Percentiles rank a stretch among this genome's conserved stretches.
These are phyloP conservation scores for Periconia sp. DNA, from an alignment of 2,329 filamentous ascomycete genomes.

Conservation along the genomic window DNA sequence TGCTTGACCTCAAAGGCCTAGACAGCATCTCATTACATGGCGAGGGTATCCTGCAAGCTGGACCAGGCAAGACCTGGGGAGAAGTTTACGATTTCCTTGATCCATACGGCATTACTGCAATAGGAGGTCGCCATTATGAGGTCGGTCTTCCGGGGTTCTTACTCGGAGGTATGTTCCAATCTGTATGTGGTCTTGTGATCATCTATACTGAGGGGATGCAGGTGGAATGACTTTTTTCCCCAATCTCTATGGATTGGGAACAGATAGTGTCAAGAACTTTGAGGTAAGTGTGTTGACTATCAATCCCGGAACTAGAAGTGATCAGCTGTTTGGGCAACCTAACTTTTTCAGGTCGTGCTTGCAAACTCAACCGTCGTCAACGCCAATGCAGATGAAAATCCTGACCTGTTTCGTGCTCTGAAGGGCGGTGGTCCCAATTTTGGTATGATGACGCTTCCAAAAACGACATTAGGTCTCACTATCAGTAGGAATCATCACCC, in stretches of 20 bases:
- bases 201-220: no score
- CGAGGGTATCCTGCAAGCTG: conserved; percentile 1
- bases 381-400: conserved; percentile 34
- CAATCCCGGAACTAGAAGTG: not conserved
- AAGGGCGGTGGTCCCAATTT: conserved; percentile 51
- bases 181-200: no score
- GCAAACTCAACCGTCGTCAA: conserved; percentile 42
- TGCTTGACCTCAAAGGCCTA: conserved; percentile 12
- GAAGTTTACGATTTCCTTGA: conserved; percentile 9
- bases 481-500: conserved; percentile 33
- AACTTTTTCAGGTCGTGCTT: conserved; percentile 43
- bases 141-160: conserved; percentile 20
- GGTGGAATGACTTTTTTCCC: conserved; percentile 21
- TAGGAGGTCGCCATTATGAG: conserved; percentile 11
- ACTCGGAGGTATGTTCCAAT: conserved; percentile 7
- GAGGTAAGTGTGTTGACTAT: conserved; percentile 13
- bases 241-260: conserved; percentile 14
- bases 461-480: not conserved
- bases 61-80: conserved; percentile 6
- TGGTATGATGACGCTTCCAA: conserved; percentile 18
- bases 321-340: no score
- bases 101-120: conserved; percentile 2
- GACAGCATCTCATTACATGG: not conserved
- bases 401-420: conserved; percentile 46
- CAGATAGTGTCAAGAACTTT: conserved; percentile 22